Evolutionary conservation across 768 basidiomycete genomes (phyloP).

Genomic region (Psilocybe azurescens): DNA sequence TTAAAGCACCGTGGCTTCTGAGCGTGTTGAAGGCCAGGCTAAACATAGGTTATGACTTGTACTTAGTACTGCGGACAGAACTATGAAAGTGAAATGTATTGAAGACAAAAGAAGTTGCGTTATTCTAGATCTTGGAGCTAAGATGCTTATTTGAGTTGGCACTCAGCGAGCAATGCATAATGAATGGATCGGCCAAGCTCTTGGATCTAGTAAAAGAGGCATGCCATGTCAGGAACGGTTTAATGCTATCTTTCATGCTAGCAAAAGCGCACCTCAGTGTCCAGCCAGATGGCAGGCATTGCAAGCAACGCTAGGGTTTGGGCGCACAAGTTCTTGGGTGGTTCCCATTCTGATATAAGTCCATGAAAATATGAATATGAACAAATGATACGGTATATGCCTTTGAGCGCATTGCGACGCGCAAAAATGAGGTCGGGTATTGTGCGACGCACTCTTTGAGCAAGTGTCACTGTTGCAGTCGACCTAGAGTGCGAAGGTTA

Average conservation of each 20-base stretch:
- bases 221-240: background rate
- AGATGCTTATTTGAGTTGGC: background rate
- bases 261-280: background rate
- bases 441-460: conserved; percentile 38
- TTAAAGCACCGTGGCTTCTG: no score
- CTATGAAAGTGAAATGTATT: no score
- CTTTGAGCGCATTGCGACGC: conserved; percentile 10
- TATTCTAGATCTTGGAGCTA: no score
- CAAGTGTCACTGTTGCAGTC: conserved; percentile 51
- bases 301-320: conserved; percentile 9
- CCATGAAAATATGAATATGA: background rate
- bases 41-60: no score
- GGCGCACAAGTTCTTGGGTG: conserved; percentile 16
- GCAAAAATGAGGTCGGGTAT: conserved; percentile 9
- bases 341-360: conserved; percentile 17
- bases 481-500: conserved; percentile 36
- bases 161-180: no score
- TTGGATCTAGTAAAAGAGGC: background rate
- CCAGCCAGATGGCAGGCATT: conserved; percentile 20
- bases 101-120: no score
- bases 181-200: background rate
- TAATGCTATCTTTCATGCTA: background rate
- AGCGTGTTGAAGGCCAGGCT: no score
- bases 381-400: conserved; percentile 5
- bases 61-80: no score